These are phyloP conservation scores for Phoenix roebelenii DNA, from an alignment of 176 grass and related monocot genomes.

Conservation along the genomic window DNA sequence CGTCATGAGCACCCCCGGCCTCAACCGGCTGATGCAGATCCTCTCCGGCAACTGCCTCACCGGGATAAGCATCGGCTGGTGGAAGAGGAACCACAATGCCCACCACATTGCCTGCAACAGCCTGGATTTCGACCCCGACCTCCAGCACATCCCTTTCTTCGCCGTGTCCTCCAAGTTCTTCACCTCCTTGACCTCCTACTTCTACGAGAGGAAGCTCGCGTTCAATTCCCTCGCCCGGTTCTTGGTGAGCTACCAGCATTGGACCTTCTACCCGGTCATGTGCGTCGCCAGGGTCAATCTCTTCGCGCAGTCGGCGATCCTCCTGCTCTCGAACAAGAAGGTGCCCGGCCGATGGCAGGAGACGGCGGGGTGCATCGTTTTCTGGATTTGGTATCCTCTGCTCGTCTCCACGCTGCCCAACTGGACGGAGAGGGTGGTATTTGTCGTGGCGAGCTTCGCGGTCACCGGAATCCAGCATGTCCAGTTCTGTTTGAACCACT, in stretches of 20 bases:
- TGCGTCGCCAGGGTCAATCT: conserved; percentile 78
- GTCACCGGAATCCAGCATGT: conserved; percentile 81
- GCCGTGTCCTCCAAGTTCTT: conserved; percentile 38
- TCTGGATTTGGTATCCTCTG: conserved; percentile 89
- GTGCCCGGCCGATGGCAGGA: conserved; percentile 41
- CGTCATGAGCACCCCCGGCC: not conserved
- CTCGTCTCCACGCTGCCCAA: conserved; percentile 56
- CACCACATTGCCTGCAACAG: conserved; percentile 16
- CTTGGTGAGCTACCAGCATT: conserved; percentile 87
- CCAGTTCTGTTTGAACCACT: conserved; percentile 92
- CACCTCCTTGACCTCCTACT: conserved; percentile 46
- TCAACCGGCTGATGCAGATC: conserved; percentile 7
- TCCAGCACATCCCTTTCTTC: conserved; percentile 16
- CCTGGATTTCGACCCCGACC: conserved; percentile 14
- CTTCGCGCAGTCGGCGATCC: conserved; percentile 35
- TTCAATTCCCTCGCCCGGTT: conserved; percentile 53
- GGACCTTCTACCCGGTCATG: conserved; percentile 95
- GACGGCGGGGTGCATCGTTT: conserved; percentile 34
- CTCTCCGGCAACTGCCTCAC: conserved; percentile 14
- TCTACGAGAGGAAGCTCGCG: conserved; percentile 47
- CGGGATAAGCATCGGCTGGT: conserved; percentile 11
- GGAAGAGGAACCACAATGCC: conserved; percentile 15
- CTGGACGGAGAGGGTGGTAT: conserved; percentile 63
- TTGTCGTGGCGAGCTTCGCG: conserved; percentile 56
- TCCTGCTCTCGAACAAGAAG: conserved; percentile 27